phyloP scores from a whole-genome alignment of 2,329 filamentous ascomycete species.

The Fusarium aywerte region DNA sequence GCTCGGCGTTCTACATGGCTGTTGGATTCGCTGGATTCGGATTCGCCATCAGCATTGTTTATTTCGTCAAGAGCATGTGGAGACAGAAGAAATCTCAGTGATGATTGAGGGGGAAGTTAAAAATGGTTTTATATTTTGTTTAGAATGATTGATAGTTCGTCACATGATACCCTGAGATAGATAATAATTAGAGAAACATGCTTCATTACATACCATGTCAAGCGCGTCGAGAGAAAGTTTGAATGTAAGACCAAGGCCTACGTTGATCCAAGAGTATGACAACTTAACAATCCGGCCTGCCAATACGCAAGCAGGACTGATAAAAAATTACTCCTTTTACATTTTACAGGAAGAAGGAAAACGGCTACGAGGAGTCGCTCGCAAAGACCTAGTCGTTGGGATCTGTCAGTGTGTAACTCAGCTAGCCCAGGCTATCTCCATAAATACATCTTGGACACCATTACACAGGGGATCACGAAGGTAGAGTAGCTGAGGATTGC shows the following conservation, averaged over 20 bases:
- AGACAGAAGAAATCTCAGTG: not conserved
- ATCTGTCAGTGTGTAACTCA: no score
- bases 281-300: not conserved
- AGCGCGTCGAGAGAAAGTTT: not conserved
- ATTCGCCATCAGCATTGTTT: constrained; percentile 21
- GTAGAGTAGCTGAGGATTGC: not conserved
- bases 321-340: no score
- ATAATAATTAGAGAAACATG: not conserved
- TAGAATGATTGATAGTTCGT: not conserved
- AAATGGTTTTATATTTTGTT: not conserved
- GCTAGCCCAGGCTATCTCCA: no score
- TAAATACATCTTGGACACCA: no score
- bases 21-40: constrained; percentile 29
- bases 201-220: no score
- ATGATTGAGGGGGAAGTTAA: not conserved
- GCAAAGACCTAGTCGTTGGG: fast-evolving
- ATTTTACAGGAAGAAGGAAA: no score
- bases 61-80: constrained; percentile 30
- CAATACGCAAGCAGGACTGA: not conserved
- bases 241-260: fast-evolving
- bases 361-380: not conserved
- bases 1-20: constrained; percentile 28
- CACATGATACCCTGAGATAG: constrained; percentile 1
- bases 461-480: not conserved
- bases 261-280: not conserved